phyloP scores from a whole-genome alignment of 768 basidiomycete genomes.

The Russula abietina region DNA sequence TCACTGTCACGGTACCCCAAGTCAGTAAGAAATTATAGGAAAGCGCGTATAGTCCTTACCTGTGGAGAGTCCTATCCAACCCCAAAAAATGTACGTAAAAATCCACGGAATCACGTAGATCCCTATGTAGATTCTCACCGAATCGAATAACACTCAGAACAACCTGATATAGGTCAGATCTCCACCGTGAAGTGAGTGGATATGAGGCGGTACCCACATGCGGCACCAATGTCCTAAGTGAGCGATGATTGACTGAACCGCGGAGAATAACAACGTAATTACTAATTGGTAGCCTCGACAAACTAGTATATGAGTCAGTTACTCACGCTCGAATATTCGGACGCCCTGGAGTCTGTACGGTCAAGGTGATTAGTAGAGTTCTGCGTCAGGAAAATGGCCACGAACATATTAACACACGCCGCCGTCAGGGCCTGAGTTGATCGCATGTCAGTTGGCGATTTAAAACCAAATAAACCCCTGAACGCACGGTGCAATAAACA shows the following conservation, averaged over 20 bases:
- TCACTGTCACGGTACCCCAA: neutral
- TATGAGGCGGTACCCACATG: neutral
- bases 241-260: neutral
- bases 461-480: neutral
- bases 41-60: neutral
- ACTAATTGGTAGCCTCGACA: neutral
- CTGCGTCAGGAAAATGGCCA: neutral
- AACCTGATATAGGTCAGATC: neutral
- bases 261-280: neutral
- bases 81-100: neutral
- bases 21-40: neutral
- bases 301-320: neutral
- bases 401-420: slow-evolving; percentile 9
- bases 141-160: slow-evolving; percentile 1
- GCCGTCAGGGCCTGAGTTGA: neutral
- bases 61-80: neutral
- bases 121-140: neutral
- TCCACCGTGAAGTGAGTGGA: neutral
- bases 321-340: slow-evolving; percentile 8
- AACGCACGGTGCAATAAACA: neutral
- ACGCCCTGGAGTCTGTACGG: slow-evolving; percentile 2
- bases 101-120: neutral
- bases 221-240: slow-evolving; percentile 1
- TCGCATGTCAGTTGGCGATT: neutral
- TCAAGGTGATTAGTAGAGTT: neutral